Base-by-base conservation (phyloP, 2,329 filamentous ascomycete genomes). In the Cordyceps cicadae region DNA sequence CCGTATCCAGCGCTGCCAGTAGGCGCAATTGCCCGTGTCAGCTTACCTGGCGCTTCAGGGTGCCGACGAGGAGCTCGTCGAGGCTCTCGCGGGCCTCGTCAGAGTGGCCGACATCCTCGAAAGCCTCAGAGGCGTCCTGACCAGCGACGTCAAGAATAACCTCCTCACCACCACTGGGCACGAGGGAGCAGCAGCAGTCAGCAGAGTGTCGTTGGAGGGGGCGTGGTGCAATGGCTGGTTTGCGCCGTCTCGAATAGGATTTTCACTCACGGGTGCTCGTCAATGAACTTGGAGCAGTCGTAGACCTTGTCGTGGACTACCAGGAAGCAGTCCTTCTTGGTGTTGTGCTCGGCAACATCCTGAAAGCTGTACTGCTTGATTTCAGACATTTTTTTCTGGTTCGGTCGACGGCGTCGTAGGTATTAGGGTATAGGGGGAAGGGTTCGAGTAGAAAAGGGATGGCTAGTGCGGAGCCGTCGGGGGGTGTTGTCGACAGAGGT, bases 81-180 rank as follows among this genome's bases (percentile, higher is more conserved):
- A 99, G 86, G 67, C 96, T 93, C 81, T 97, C 93, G 67, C 94
- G 88, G 67, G 94, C 94, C 82, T 99, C 94, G 77, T 99, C 94
- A 70, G 90, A 95, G 88, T 99, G 94, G 72, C 94, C 94, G 71
- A 99, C 94, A 77, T 99, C 94, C 81, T 99, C 94, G 74, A 99
- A 99, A 64, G 94, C 93, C 79, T 97, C 94, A 69, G 93, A 96
- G 70, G 90, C 89, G 77, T 99, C 94, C 79, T 96, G 92, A 68
- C 94, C 94, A 71, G 83, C 94, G 66, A 97, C 92, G 69, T 99
- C 94, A 68, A 99, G 88, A 65, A 99, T 81, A 69, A 99, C 94
- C 81, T 99, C 94, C 80, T 99, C 94, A 79, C 94, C 94, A 81
- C 94, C 94, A 70, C 94, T 97, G 34, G 9, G 46, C 32, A 37